phyloP scores from a whole-genome alignment of 768 basidiomycete genomes.

The Lentinula detonsa region DNA sequence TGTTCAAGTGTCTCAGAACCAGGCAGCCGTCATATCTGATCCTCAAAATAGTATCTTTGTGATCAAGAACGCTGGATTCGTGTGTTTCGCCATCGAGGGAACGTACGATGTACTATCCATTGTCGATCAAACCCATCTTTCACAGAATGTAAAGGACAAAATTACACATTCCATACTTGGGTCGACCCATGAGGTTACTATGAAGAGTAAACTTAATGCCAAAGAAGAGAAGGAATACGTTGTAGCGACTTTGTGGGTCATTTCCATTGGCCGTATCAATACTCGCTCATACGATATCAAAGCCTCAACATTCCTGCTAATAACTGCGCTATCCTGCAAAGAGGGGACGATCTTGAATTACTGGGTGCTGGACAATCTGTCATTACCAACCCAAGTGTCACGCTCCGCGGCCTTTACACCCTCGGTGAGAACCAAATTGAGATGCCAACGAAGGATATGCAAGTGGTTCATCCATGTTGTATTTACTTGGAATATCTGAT shows the following conservation, averaged over 20 bases:
- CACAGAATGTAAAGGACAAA: conserved; percentile 50
- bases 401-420: conserved; percentile 73
- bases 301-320: conserved; percentile 82
- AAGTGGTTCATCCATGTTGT: conserved; percentile 8
- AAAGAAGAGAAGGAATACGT: conserved; percentile 56
- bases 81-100: conserved; percentile 71
- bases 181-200: conserved; percentile 72
- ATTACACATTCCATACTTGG: conserved; percentile 62
- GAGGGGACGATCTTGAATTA: conserved; percentile 73
- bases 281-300: neutral
- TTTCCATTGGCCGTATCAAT: neutral
- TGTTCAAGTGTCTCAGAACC: conserved; percentile 87
- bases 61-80: conserved; percentile 73
- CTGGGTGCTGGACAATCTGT: conserved; percentile 80
- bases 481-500: neutral
- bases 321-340: conserved; percentile 82
- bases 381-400: conserved; percentile 80
- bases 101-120: conserved; percentile 77
- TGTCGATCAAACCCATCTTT: conserved; percentile 80
- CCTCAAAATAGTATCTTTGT: conserved; percentile 79
- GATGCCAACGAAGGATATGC: conserved; percentile 88
- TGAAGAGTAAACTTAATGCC: conserved; percentile 51
- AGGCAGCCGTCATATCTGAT: conserved; percentile 74
- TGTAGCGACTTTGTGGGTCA: conserved; percentile 69
- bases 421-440: conserved; percentile 81